Base-by-base conservation (phyloP, 2,329 filamentous ascomycete species). In the Ophiosphaerella korrae region DNA sequence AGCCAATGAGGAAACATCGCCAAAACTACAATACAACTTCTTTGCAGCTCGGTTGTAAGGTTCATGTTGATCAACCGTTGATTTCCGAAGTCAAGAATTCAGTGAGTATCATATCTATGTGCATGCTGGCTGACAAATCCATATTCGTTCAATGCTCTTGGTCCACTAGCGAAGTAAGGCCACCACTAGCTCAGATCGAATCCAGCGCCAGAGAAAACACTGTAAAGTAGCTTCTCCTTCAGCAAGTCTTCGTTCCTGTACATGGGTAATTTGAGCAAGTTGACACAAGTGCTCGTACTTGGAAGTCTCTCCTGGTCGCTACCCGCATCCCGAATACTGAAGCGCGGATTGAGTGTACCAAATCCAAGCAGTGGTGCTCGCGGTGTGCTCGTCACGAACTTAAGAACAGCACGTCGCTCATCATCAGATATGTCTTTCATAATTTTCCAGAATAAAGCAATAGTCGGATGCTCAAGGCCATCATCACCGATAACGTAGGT, bases 281-380 rank as follows among this genome's bases (percentile, higher is more conserved):
- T 99, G 24, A 97, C 91, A 65, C 94, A 99, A 0, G 94, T 99
- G 70, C 92, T 97, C 14, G 94, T 92, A 69, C 91, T 97, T 2
- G 94, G 94, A 57, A 97, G 77, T 51, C 94, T 81, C 41, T 84
- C 82, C 74, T 93, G 83, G 66, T 95, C 90, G 23, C 77, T 77
- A 4, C 90, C 89, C 1, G 86, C 87, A 74, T 99, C 94, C 4
- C 94, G 80, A 56, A 99, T 97, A 67, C 87, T 93, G 72, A 99
- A 99, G 34, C 82, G 80, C 2, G 94, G 94, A 49, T 87, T 89
- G 57, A 99, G 77, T 66, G 94, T 89, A 14, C 85, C 85, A 69
- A 99, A 99, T 0, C 94, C 94, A 3, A 97, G 77, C 38, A 99
- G 77, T 2, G 94, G 94, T 26, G 92, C 93, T 33, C 94, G 82